These are phyloP conservation scores for Coemansia umbellata DNA, from an alignment of 192 early-diverging fungal genomes.

Conservation along the genomic window DNA sequence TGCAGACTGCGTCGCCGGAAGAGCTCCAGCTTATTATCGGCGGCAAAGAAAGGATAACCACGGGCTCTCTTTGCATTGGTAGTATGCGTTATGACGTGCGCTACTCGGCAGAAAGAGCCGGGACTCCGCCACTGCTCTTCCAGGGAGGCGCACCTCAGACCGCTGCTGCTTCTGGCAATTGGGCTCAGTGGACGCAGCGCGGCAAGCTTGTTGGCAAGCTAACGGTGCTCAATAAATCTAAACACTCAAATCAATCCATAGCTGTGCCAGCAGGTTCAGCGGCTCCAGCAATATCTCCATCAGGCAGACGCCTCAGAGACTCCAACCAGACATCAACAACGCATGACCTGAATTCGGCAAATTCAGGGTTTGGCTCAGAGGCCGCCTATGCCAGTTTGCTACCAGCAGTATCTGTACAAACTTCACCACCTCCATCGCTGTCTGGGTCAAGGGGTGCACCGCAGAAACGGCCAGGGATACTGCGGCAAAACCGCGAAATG, in stretches of 20 bases:
- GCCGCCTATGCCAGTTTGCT: not conserved
- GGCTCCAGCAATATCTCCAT: no score
- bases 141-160: constrained; percentile 19
- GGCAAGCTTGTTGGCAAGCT: constrained; percentile 38
- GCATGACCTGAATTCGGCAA: not conserved
- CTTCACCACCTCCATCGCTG: not conserved
- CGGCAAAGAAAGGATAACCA: constrained; percentile 39
- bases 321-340: not conserved
- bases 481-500: constrained; percentile 37
- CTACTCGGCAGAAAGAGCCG: constrained; percentile 31
- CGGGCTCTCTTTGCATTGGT: constrained; percentile 22
- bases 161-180: constrained; percentile 6
- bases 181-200: constrained; percentile 34
- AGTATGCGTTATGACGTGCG: constrained; percentile 31
- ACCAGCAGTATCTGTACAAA: not conserved
- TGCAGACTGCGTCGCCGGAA: constrained; percentile 13
- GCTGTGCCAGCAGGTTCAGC: not conserved
- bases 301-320: no score
- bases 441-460: constrained; percentile 19
- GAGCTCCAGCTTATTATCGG: constrained; percentile 28
- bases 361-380: not conserved
- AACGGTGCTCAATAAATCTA: constrained; percentile 12
- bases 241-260: not conserved
- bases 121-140: constrained; percentile 30
- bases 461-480: constrained; percentile 44